Evolutionary conservation across 2,329 filamentous ascomycete species (phyloP), one percentile per base, ranked within the genome.

Genomic region (Peltaster fructicola): DNA sequence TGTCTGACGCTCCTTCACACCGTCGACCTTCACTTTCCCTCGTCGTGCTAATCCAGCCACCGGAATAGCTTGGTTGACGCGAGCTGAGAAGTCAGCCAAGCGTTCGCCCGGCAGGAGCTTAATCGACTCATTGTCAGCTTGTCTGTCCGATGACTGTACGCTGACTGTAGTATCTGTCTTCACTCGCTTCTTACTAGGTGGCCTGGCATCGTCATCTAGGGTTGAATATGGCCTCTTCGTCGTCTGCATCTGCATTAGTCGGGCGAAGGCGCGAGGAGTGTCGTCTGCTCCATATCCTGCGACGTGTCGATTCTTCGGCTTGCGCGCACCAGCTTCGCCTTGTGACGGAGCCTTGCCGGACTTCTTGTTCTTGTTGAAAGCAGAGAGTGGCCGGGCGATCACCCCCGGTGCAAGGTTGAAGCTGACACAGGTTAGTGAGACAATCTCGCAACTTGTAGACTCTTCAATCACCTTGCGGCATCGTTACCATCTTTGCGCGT

Each of bases 1-100:
- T 5, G 84, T 93, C 25, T 68, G 63, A 34, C 68, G 64, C 10
- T 72, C 63, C 44, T 80, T 76, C 6, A 74, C 43, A 0, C 76
- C 69, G 16, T 66, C 52, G 5, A 70, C 63, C 31, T 74, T 72
- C 25, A 64, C 67, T 34, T 62, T 69, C 25, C 67, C 70, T 36
- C 62, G 69, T 6, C 61, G 47, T 33, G 39, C 50, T 6, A 93
- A 59, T 0, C 73, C 73, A 6, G 69, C 58, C 0, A 98, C 54
- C 0, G 85, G 85, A 5, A 95, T 59, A 1, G 79, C 72, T 23
- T 79, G 76, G 45, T 95, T 75, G 5, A 98, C 88, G 15, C 84
- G 71, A 7, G 73, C 68, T 6, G 72, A 59, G 45, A 90, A 98
- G 25, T 90, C 77, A 4, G 74, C 69, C 43, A 95, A 57, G 25